A percentile compares a stretch with the other conserved stretches of the same genome.
phyloP scores from a whole-genome alignment of 2,329 filamentous ascomycete species.

The Neopestalotiopsis clavispora region DNA sequence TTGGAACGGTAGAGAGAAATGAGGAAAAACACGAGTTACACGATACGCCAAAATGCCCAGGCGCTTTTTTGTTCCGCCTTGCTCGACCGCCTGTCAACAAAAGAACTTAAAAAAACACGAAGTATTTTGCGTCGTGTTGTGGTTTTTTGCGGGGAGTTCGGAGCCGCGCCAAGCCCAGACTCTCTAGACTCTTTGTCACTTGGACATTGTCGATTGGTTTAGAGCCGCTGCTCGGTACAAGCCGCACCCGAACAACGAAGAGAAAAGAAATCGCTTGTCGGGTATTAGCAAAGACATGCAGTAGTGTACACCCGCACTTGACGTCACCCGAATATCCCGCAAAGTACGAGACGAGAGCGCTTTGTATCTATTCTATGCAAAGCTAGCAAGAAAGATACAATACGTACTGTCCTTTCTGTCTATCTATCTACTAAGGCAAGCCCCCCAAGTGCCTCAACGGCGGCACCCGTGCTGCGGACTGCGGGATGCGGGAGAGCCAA shows the following conservation, averaged over 20 bases:
- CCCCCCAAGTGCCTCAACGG: background rate
- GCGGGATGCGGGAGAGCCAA: background rate
- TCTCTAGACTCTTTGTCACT: background rate
- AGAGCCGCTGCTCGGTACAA: background rate
- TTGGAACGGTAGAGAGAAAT: too few relatives aligned
- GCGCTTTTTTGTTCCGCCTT: too few relatives aligned
- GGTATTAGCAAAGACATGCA: background rate
- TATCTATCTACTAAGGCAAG: too few relatives aligned
- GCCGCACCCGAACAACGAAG: background rate
- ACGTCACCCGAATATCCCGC: background rate
- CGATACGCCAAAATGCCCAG: too few relatives aligned
- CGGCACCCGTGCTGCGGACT: background rate
- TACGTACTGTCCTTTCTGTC: too few relatives aligned
- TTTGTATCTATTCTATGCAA: background rate
- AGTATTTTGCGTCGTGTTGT: background rate
- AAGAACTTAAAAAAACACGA: background rate
- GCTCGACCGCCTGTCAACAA: background rate
- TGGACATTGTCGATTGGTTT: background rate
- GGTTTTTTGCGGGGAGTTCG: background rate
- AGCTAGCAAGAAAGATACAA: too few relatives aligned
- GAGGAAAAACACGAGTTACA: too few relatives aligned
- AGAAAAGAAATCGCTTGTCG: background rate
- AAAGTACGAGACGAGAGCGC: background rate
- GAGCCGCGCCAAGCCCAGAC: background rate
- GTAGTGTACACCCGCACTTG: background rate